Evolutionary conservation across 2,329 filamentous ascomycete species (phyloP).

Genomic region (Hymenoscyphus fructigenus): DNA sequence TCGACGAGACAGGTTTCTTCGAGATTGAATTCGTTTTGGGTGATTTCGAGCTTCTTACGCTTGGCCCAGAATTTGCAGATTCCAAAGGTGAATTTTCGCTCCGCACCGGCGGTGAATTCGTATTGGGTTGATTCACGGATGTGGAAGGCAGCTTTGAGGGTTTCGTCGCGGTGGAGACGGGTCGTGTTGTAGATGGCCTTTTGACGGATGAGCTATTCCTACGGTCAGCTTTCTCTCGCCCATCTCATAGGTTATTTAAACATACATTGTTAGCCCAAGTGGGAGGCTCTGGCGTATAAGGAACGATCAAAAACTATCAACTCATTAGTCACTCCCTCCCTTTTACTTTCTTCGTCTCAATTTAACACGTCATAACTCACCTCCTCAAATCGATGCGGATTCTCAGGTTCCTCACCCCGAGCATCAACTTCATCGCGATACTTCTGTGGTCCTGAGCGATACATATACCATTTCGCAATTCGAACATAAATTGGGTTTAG

Average conservation of each 20-base stretch:
- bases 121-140: neutral
- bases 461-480: neutral
- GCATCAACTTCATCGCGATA: neutral
- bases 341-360: neutral
- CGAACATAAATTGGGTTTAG: neutral
- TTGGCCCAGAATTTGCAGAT: neutral
- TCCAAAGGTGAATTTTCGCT: neutral
- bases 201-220: too few relatives aligned
- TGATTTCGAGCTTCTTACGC: neutral
- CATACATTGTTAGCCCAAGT: too few relatives aligned
- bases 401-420: neutral
- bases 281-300: too few relatives aligned
- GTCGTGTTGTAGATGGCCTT: too few relatives aligned
- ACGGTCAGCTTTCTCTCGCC: too few relatives aligned
- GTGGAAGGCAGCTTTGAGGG: neutral
- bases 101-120: neutral
- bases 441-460: neutral
- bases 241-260: too few relatives aligned
- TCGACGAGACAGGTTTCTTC: neutral
- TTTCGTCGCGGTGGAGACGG: too few relatives aligned
- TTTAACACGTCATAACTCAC: neutral
- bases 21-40: neutral
- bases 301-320: too few relatives aligned
- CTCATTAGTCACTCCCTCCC: neutral
- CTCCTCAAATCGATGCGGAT: neutral